Evolutionary conservation across 768 basidiomycete species (phyloP).

Genomic region (Auriscalpium orientale): DNA sequence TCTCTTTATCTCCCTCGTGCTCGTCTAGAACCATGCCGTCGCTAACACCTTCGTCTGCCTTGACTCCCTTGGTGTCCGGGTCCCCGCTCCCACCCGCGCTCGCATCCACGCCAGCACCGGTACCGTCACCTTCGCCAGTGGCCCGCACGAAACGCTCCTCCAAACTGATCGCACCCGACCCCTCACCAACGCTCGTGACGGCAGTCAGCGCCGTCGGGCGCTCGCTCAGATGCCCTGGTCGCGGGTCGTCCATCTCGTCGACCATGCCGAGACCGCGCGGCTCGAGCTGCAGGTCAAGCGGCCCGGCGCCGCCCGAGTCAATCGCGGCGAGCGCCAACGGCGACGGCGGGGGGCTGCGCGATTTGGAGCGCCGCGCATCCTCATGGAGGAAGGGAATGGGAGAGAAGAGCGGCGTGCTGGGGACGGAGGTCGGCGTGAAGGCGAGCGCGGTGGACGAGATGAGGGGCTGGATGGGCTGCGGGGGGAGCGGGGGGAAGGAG

Average conservation of each 20-base stretch:
- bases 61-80: constrained; percentile 11
- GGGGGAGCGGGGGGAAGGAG: constrained; percentile 58
- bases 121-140: constrained; percentile 24
- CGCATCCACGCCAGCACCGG: constrained; percentile 3
- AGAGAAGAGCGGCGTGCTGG: constrained; percentile 77
- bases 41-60: constrained; percentile 7
- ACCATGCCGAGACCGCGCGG: constrained; percentile 65
- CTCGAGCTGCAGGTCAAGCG: constrained; percentile 24
- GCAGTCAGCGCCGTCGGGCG: constrained; percentile 64
- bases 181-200: constrained; percentile 37
- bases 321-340: constrained; percentile 47
- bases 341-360: constrained; percentile 72
- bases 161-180: constrained; percentile 48
- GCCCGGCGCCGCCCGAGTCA: constrained; percentile 23
- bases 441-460: constrained; percentile 32
- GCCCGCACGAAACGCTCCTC: constrained; percentile 59
- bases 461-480: constrained; percentile 22
- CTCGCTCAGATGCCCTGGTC: constrained; percentile 79
- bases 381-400: constrained; percentile 84
- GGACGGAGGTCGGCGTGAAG: constrained; percentile 44
- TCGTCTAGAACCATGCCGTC: constrained; percentile 18
- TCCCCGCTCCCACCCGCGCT: too few relatives aligned
- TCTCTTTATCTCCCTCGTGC: constrained; percentile 45
- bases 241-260: constrained; percentile 79
- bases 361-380: constrained; percentile 73